Base-by-base conservation (phyloP, 1,284 basidiomycete species). In the Naganishia cerealis region DNA sequence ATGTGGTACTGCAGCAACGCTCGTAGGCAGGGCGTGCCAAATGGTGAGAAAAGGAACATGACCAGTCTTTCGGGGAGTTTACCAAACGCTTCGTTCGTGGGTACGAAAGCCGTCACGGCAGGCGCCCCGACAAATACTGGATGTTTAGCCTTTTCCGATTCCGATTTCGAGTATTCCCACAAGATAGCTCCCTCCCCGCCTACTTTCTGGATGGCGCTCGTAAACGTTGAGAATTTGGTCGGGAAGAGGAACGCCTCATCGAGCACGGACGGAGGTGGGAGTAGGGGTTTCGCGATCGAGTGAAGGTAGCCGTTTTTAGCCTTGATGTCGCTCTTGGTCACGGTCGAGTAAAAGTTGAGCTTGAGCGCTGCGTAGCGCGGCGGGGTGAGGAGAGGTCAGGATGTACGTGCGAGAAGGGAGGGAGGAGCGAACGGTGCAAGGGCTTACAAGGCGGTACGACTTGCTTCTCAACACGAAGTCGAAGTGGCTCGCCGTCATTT, bases 1-100 rank as follows among this genome's bases (percentile, higher is more conserved):
- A 87, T 83, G 78, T 90, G 89, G 77, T 86, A 89, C 71, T 86
- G 82, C 29, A 90, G 76, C 16, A 90, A 74, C 79, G 89, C 89
- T 73, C 80, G 84, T 63, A 91, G 74, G 1, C 82, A 84, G 46
- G 76, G 78, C 57, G 80, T 79, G 8, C 89, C 89, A 67, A 86
- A 86, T 0, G 87, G 87, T 9, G 87, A 88, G 80, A 90, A 90
- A 65, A 90, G 82, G 82, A 84, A 90, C 42, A 83, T 73, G 67
- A 81, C 82, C 55, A 90, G 82, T 62, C 83, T 84, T 48, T 71
- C 75, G 0, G 89, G 89, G 26, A 90, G 82, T 10, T 75, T 78
- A 36, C 80, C 73, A 78, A 89, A 90, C 2, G 89, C 89, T 9
- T 75, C 76, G 75, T 90, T 89, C 58, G 83, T 83, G 0, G 88